These are phyloP conservation scores for Podospora pseudocomata DNA, from an alignment of 495 filamentous ascomycete species.

Conservation along the genomic window DNA sequence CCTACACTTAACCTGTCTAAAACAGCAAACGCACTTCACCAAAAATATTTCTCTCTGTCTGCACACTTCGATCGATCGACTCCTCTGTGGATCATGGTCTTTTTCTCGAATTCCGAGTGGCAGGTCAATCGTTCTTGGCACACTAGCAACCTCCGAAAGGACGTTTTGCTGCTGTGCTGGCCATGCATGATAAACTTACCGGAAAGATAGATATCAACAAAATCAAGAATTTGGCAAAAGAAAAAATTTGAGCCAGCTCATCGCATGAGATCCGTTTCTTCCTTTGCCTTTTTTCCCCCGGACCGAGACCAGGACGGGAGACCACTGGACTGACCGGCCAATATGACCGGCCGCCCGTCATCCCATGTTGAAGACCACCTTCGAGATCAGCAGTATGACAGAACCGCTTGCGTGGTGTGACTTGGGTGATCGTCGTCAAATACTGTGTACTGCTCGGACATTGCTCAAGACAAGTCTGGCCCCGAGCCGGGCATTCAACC, in stretches of 20 bases:
- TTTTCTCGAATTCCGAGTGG: background rate
- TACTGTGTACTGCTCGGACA: background rate
- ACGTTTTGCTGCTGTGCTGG: background rate
- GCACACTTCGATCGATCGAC: background rate
- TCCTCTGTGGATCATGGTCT: background rate
- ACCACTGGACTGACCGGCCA: background rate
- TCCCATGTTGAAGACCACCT: background rate
- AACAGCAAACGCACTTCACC: background rate
- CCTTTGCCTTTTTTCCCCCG: background rate
- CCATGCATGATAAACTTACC: background rate
- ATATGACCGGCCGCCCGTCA: background rate
- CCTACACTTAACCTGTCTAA: too few relatives aligned
- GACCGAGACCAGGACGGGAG: background rate
- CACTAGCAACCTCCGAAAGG: background rate
- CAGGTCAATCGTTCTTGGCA: background rate
- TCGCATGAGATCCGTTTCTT: background rate
- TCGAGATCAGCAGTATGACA: background rate
- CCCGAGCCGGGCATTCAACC: too few relatives aligned
- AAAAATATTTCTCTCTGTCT: background rate
- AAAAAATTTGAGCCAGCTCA: background rate
- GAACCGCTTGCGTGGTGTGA: background rate
- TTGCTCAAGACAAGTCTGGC: background rate
- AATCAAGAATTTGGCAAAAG: background rate
- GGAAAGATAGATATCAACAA: background rate
- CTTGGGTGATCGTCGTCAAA: background rate